A percentile compares a stretch with the other conserved stretches of the same genome.
Evolutionary conservation across 2,329 filamentous ascomycete genomes (phyloP).

Genomic region (Ilyonectria robusta): DNA sequence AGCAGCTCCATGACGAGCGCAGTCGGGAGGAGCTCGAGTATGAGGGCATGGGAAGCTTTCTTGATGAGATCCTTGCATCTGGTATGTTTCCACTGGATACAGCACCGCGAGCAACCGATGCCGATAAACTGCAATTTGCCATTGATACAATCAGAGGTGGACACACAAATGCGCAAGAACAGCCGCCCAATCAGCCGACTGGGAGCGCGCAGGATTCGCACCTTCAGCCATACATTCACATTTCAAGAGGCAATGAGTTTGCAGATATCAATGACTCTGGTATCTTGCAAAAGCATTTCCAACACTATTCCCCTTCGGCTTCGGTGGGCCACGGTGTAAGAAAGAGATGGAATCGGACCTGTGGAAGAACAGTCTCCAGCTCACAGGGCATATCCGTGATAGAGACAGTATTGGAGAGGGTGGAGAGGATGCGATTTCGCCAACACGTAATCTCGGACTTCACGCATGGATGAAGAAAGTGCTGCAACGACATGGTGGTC

Average conservation of each 20-base stretch:
- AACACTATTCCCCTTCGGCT: constrained; percentile 19
- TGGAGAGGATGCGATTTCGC: background rate
- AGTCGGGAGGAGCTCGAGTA: constrained; percentile 17
- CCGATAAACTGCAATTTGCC: constrained; percentile 19
- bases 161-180: background rate
- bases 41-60: constrained; percentile 2
- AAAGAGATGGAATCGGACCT: constrained; percentile 9
- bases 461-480: background rate
- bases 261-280: constrained; percentile 11
- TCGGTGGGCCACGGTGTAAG: background rate
- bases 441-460: constrained; percentile 16
- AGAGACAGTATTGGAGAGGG: background rate
- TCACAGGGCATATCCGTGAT: background rate
- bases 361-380: constrained; percentile 7
- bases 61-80: constrained; percentile 8
- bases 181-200: constrained; percentile 8
- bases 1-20: background rate
- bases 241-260: constrained; percentile 15
- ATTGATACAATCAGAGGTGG: constrained; percentile 16
- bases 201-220: constrained; percentile 1
- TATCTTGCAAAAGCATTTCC: constrained; percentile 24
- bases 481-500: too few species aligned
- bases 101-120: background rate
- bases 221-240: constrained; percentile 18
- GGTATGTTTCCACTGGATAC: constrained; percentile 18